Conservation (phyloP, 148 eudicot genomes). For the Pharnaceum exiguum region DNA sequence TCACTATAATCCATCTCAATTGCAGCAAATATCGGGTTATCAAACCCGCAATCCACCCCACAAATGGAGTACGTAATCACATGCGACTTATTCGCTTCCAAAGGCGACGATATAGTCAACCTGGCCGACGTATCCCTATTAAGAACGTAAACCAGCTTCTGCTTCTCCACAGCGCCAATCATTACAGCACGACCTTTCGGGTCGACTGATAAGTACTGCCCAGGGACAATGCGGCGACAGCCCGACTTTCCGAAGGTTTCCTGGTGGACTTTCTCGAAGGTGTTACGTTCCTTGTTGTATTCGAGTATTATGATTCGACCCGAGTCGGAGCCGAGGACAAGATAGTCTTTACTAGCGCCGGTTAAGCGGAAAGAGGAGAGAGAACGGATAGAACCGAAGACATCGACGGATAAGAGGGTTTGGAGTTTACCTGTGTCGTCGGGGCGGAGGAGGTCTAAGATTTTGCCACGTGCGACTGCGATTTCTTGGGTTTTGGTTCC, state of each 20-base stretch:
- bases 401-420: constrained; percentile 79
- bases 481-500: constrained; percentile 80
- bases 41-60: constrained; percentile 98
- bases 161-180: constrained; percentile 96
- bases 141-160: constrained; percentile 92
- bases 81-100: constrained; percentile 95
- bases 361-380: constrained; percentile 80
- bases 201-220: constrained; percentile 81
- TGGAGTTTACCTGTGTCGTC: constrained; percentile 93
- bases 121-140: constrained; percentile 90
- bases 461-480: constrained; percentile 78
- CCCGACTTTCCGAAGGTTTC: constrained; percentile 96
- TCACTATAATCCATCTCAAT: constrained; percentile 95
- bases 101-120: constrained; percentile 81
- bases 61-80: constrained; percentile 67
- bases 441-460: constrained; percentile 82
- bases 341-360: constrained; percentile 85
- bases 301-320: constrained; percentile 84
- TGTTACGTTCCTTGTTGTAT: constrained; percentile 72
- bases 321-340: constrained; percentile 91
- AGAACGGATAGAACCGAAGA: constrained; percentile 84
- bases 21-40: constrained; percentile 90
- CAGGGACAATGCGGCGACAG: constrained; percentile 86
- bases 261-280: constrained; percentile 78
- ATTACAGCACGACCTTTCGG: constrained; percentile 95